Evolutionary conservation across 352 stramenopile species (phyloP), one percentile per base, ranked within the genome.

Genomic region (Aphanomyces astaci): DNA sequence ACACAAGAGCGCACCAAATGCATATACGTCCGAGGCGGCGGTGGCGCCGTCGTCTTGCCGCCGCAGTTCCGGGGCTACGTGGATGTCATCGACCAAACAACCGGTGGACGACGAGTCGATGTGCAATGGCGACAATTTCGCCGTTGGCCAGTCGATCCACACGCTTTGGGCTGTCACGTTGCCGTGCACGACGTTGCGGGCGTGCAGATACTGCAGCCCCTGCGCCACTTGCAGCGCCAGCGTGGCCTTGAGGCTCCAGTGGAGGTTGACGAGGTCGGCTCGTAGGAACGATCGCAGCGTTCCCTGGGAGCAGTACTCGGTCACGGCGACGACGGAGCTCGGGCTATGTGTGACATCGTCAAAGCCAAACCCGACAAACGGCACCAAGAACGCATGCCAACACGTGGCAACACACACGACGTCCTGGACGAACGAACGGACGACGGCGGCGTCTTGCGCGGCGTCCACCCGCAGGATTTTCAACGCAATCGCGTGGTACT

Each of bases 371-470:
- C 86, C 87, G 31, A 84, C 79, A 66, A 95, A 95, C 3, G 75
- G 71, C 11, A 94, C 85, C 57, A 95, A 94, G 4, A 78, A 75
- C 15, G 86, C 82, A 60, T 95, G 86, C 28, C 88, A 74, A 33
- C 93, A 73, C 30, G 84, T 72, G 1, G 79, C 87, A 0, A 87
- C 79, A 57, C 94, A 80, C 3, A 83, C 73, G 32, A 95, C 87
- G 71, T 94, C 86, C 64, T 92, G 81, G 0, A 77, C 76, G 45
- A 94, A 94, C 55, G 80, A 73, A 66, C 89, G 82, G 32, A 93
- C 76, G 15, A 33, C 45, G 51, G n/a, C 62, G 0, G 7, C 10
- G 4, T 64, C n/a, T n/a, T 54, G 56, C 7, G 17, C 56, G 7
- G 11, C n/a, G 4, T 64, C 56, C 5, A 64, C 51, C 17, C 27